Base-by-base conservation (phyloP, 208 protist genomes). In the Trypanosoma platydactyli region DNA sequence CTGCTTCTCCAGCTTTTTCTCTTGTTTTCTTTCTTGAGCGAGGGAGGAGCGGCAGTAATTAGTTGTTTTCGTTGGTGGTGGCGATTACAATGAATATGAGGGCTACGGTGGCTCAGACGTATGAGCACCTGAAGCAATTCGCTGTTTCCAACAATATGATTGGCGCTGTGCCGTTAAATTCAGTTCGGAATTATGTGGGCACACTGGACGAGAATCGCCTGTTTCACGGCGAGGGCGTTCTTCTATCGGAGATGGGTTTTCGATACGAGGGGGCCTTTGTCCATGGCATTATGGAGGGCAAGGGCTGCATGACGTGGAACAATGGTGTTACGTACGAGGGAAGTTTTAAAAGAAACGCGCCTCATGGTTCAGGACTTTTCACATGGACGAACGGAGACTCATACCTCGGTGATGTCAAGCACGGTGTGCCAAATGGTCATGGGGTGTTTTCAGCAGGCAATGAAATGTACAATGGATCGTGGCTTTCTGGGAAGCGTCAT, bases 351-450 rank as follows among this genome's bases (percentile, higher is more conserved):
- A 44, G 57, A 9, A 84, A 75, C n/a, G 87, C 58, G 1, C 58
- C 65, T 18, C 70, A 79, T 48, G 81, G 81, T 5, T 56, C 35
- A 3, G 81, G 73, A 38, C 33, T 58, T 29, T 73, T 94, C 52
- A 66, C 52, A 18, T 94, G 86, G 84, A 62, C 83, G 2, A 91
- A 80, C 55, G 83, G 84, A 4, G 86, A 91, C 52, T 20, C 38
- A 20, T 95, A 95, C 67, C 60, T 65, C 20, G 88, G 88, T 2
- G 64, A 84, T 5, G 68, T 95, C 13, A 42, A 73, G 22, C 71
- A 88, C 49, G 83, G 83, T 35, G 77, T 93, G 24, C 80, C 86
- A 44, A 79, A 97, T 66, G 94, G 94, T 22, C n/a, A 57, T 50
- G 94, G 94, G 22, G 78, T 52, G 29, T 67, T 95, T 4, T 73